Evolutionary conservation across 2,329 filamentous ascomycete genomes (phyloP).

Genomic region (Monosporascus cannonballus): DNA sequence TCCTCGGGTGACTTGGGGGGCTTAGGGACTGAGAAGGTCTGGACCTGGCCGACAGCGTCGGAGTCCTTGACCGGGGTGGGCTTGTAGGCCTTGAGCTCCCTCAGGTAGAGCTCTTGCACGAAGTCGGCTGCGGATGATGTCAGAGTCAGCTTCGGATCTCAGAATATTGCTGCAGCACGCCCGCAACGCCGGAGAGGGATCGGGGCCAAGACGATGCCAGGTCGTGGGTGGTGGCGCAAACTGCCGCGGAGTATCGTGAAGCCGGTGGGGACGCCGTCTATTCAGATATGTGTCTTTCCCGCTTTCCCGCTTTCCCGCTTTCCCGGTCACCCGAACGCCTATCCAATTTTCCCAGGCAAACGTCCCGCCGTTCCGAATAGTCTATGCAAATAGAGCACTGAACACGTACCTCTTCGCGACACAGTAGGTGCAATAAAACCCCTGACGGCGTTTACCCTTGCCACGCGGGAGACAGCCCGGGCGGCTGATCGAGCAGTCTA

Average conservation of each 20-base stretch:
- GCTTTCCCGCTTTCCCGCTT: not conserved
- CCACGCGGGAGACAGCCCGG: constrained; percentile 44
- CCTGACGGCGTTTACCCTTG: constrained; percentile 42
- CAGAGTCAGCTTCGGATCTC: too few relatives aligned
- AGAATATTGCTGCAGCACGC: too few relatives aligned
- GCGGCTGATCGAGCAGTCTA: constrained; percentile 46
- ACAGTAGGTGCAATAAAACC: constrained; percentile 56
- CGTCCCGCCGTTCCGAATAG: not conserved
- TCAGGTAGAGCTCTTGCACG: constrained; percentile 95
- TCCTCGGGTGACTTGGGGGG: constrained; percentile 88
- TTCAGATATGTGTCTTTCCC: not conserved
- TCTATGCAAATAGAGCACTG: constrained; percentile 20
- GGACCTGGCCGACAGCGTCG: constrained; percentile 85
- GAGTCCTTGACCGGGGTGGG: constrained; percentile 72
- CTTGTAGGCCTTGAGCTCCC: constrained; percentile 96
- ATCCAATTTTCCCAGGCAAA: not conserved
- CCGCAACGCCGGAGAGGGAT: too few relatives aligned
- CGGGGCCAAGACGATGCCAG: too few relatives aligned
- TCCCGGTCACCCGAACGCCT: not conserved
- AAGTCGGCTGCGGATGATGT: constrained; percentile 66
- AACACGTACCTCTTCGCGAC: constrained; percentile 53
- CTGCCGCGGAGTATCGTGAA: not conserved
- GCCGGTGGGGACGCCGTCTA: not conserved
- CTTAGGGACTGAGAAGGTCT: constrained; percentile 76
- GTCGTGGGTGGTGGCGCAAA: too few relatives aligned